Conservation (phyloP, 116 monocot genomes). For the Phalaenopsis hybrid region DNA sequence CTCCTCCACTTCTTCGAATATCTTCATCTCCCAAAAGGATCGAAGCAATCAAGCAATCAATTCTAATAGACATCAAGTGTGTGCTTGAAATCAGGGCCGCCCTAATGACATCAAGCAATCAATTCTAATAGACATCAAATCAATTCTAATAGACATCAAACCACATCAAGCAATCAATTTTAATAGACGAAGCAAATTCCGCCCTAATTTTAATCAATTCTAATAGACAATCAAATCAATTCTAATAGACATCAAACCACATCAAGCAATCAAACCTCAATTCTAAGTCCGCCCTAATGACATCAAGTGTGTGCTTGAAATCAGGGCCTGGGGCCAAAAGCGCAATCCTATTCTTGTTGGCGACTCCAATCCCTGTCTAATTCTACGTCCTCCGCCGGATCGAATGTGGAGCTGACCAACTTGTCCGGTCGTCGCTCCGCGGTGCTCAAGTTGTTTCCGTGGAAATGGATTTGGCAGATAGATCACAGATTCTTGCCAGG, state of each 20-base stretch:
- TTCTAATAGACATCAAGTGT: too few relatives aligned
- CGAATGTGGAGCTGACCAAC: constrained; percentile 21
- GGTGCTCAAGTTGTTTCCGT: constrained; percentile 32
- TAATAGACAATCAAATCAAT: too few relatives aligned
- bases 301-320: constrained; percentile 38
- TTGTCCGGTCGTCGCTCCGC: neutral
- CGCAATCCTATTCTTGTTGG: constrained; percentile 78
- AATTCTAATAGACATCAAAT: too few relatives aligned
- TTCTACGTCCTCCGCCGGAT: constrained; percentile 51
- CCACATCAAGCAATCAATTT: too few relatives aligned
- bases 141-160: too few relatives aligned
- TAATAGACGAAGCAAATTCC: too few relatives aligned
- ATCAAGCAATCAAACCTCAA: neutral
- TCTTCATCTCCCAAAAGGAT: neutral
- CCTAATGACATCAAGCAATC: too few relatives aligned
- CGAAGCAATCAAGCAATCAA: too few relatives aligned
- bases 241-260: too few relatives aligned
- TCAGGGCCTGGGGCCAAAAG: constrained; percentile 40
- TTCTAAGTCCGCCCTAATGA: neutral
- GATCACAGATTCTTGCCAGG: constrained; percentile 12
- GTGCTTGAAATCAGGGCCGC: too few relatives aligned
- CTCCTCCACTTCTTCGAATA: neutral
- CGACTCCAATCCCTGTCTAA: constrained; percentile 38
- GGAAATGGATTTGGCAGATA: constrained; percentile 24
- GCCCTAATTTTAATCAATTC: too few relatives aligned